phyloP scores from a whole-genome alignment of 768 basidiomycete genomes.

The Coprinopsis strossmayeri region DNA sequence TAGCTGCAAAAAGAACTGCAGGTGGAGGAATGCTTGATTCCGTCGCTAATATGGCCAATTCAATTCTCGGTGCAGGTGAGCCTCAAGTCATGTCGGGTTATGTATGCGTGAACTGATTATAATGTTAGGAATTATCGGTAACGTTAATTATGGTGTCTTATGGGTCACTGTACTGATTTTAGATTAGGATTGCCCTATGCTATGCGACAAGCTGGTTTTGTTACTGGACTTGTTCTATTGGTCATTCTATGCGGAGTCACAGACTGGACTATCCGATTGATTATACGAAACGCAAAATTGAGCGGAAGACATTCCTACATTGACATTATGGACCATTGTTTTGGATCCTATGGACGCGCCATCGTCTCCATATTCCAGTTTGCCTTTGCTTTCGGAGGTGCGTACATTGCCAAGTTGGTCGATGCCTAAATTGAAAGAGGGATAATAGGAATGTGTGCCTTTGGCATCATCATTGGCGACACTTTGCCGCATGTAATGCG shows the following conservation, averaged over 20 bases:
- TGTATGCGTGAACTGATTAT: constrained; percentile 9
- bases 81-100: constrained; percentile 13
- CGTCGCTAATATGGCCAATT: constrained; percentile 92
- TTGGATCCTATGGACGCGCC: constrained; percentile 85
- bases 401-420: constrained; percentile 15
- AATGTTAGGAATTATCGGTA: constrained; percentile 65
- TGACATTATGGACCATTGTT: constrained; percentile 91
- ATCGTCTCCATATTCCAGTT: constrained; percentile 98
- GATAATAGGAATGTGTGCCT: constrained; percentile 86
- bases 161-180: neutral
- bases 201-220: constrained; percentile 88
- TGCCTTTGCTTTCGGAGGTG: constrained; percentile 93
- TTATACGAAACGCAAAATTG: constrained; percentile 93
- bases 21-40: constrained; percentile 78
- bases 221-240: constrained; percentile 79
- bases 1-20: constrained; percentile 57
- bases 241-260: constrained; percentile 77
- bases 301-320: constrained; percentile 91
- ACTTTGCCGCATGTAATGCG: constrained; percentile 94
- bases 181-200: constrained; percentile 85
- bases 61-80: constrained; percentile 87
- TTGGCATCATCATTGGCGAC: constrained; percentile 97
- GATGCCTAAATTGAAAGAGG: neutral
- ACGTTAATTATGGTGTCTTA: constrained; percentile 13
- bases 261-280: constrained; percentile 97